Conservation (phyloP, 2,329 filamentous ascomycete genomes). For the Polychaeton citri region DNA sequence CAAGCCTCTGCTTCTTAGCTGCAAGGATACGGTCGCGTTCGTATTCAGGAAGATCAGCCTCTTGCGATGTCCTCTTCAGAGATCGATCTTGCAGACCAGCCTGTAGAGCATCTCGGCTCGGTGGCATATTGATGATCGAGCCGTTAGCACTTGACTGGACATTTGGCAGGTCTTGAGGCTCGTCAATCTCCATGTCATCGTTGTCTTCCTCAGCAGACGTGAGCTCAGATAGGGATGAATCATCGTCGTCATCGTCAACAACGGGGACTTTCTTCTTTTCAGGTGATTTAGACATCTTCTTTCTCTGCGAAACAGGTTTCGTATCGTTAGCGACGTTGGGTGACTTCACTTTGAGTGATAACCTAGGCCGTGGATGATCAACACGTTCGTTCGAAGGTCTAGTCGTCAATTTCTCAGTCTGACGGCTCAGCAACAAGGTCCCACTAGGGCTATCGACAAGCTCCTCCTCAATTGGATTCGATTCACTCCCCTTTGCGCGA, state of each 20-base stretch:
- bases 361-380: slow-evolving; percentile 13
- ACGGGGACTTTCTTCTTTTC: slow-evolving; percentile 7
- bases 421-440: background rate
- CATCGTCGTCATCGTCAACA: slow-evolving; percentile 6
- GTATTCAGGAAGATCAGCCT: slow-evolving; percentile 17
- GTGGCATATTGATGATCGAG: background rate
- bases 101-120: background rate
- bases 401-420: slow-evolving; percentile 4
- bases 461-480: background rate
- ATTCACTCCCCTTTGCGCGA: slow-evolving; percentile 6
- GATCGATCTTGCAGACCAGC: slow-evolving; percentile 3
- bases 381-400: slow-evolving; percentile 18
- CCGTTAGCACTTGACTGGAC: slow-evolving; percentile 4
- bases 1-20: slow-evolving; percentile 21
- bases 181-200: slow-evolving; percentile 12
- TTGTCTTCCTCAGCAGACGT: slow-evolving; percentile 17
- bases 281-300: background rate
- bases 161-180: slow-evolving; percentile 5
- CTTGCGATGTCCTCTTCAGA: slow-evolving; percentile 22
- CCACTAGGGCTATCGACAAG: background rate
- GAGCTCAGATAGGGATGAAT: slow-evolving; percentile 23
- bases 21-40: slow-evolving; percentile 15
- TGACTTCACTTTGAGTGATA: slow-evolving; percentile 19
- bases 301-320: background rate
- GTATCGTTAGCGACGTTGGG: slow-evolving; percentile 1